Conservation (phyloP, 352 stramenopile species). For the Vaucheria bursata region DNA sequence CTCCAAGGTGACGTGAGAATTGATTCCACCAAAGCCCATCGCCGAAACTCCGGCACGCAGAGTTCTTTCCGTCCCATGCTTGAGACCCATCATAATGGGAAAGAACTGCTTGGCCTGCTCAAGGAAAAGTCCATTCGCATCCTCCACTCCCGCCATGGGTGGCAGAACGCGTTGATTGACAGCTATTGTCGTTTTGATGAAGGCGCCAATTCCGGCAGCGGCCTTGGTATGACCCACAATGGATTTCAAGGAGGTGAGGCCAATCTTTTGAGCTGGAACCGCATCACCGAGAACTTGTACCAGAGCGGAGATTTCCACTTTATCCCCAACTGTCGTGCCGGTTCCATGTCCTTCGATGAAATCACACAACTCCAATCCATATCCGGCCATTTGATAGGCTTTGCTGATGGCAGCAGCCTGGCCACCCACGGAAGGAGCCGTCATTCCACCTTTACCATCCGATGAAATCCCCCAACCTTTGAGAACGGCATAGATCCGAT, state of each 20-base stretch:
- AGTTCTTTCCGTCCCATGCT: too few species aligned
- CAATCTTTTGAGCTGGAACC: constrained; percentile 22
- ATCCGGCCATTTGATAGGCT: constrained; percentile 15
- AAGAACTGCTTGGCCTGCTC: too few species aligned
- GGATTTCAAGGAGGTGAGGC: constrained; percentile 51
- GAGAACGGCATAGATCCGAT: constrained; percentile 29
- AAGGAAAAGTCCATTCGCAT: too few species aligned
- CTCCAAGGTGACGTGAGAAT: too few species aligned
- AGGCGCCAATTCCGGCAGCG: constrained; percentile 48
- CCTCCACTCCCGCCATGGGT: constrained; percentile 39
- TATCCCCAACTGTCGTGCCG: constrained; percentile 53
- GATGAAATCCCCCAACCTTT: constrained; percentile 37
- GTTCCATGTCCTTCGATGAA: constrained; percentile 56
- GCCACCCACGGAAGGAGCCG: constrained; percentile 49
- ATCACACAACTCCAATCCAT: constrained; percentile 12
- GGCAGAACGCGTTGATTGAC: constrained; percentile 35
- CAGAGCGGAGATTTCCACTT: constrained; percentile 50
- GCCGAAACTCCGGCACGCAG: too few species aligned
- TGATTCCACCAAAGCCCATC: too few species aligned
- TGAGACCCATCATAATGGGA: too few species aligned
- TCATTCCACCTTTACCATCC: constrained; percentile 51
- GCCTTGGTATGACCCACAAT: constrained; percentile 55
- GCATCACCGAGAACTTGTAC: constrained; percentile 28
- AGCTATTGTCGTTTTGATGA: constrained; percentile 52
- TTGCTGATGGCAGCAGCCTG: constrained; percentile 43